Percentiles rank a stretch among this genome's conserved stretches.
Conservation (phyloP, 2,329 filamentous ascomycete species). For the Colletotrichum gloeosporioides region DNA sequence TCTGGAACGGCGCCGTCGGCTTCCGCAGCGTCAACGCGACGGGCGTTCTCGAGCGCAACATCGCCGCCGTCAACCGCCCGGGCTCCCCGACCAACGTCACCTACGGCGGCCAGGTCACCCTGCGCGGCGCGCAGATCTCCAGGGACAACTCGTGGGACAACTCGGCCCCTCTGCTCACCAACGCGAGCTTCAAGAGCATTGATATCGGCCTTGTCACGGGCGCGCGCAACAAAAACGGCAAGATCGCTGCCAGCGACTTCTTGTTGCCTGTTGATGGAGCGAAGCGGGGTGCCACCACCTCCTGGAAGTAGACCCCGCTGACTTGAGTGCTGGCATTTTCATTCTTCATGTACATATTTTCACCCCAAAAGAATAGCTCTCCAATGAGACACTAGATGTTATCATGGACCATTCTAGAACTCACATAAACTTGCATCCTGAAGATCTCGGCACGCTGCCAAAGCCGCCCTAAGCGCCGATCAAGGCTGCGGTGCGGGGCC, state of each 20-base stretch:
- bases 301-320: neutral
- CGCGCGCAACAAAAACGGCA: conserved; percentile 10
- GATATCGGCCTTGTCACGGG: conserved; percentile 6
- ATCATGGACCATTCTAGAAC: neutral
- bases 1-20: conserved; percentile 1
- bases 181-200: conserved; percentile 14
- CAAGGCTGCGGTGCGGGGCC: neutral
- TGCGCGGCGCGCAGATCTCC: conserved; percentile 1
- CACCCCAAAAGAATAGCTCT: neutral
- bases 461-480: neutral
- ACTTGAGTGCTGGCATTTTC: neutral
- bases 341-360: neutral
- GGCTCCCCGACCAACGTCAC: neutral
- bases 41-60: conserved; percentile 13
- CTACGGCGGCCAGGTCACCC: conserved; percentile 1
- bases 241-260: conserved; percentile 17
- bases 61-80: conserved; percentile 12
- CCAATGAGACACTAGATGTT: neutral
- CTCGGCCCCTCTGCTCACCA: neutral
- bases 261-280: conserved; percentile 7
- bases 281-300: conserved; percentile 12
- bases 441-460: neutral
- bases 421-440: neutral
- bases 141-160: conserved; percentile 12
- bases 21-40: conserved; percentile 18